Base-by-base conservation (phyloP, 345 rosid species). In the Mercurialis annua region DNA sequence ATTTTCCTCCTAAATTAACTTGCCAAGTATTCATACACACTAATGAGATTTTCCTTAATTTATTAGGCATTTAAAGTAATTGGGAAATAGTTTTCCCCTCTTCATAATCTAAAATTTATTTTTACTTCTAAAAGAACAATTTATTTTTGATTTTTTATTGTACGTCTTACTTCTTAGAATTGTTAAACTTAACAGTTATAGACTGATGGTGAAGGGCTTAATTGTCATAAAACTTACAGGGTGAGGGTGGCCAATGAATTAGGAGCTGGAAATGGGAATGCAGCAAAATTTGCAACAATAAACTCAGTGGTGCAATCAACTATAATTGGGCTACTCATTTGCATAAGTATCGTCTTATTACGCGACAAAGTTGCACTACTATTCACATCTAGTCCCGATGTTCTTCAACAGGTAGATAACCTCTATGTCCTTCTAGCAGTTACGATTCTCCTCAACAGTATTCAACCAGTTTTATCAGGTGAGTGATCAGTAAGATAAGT, bases 381-480 rank as follows among this genome's bases (percentile, higher is more conserved):
- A 23, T 78, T 83, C 72, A 72, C 81, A 2, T 59, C 82, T 30
- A 80, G 76, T 36, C 2, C 46, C 12, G 72, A 54, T 58, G 84
- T 83, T 1, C 75, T 83, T 12, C 1, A 55, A 2, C 76, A 73
- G 62, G 82, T 83, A 5, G 66, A 78, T 30, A 48, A 51, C 2
- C 78, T 83, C 23, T 59, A 82, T 2, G 29, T 58, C 46, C 73
- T 78, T 6, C 55, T 80, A 31, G 84, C 74, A 54, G 4, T 76
- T 23, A 68, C 82, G 10, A 71, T 83, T 49, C 78, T 83, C n/a
- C 74, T 83, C 0, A 80, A 83, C 72, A 80, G 82, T 57, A 75
- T 83, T 43, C 87, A 83, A 29, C 82, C 84, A 58, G 81, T 83
- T 59, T 43, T 80, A 38, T 83, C 87, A 53, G 86, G 86, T 80